A percentile compares a stretch with the other conserved stretches of the same genome.
Evolutionary conservation across 2,329 filamentous ascomycete species (phyloP).

Genomic region (Scedosporium apiospermum): DNA sequence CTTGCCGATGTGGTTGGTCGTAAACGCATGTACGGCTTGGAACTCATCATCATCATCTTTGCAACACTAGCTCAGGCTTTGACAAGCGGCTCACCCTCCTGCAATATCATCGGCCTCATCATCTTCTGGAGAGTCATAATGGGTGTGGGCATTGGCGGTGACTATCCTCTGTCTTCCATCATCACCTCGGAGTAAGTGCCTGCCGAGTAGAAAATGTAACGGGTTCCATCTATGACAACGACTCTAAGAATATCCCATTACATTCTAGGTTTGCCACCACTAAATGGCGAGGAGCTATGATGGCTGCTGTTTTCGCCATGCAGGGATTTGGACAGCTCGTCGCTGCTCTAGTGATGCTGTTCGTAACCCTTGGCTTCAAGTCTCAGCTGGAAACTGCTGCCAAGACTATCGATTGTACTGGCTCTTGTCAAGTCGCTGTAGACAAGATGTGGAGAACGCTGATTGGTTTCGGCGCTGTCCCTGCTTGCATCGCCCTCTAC

Average conservation of each 20-base stretch:
- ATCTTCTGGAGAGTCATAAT: conserved; percentile 78
- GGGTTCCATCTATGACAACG: too few species aligned
- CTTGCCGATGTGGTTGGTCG: conserved; percentile 70
- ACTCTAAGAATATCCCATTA: too few species aligned
- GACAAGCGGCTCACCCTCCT: conserved; percentile 50
- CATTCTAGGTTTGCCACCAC: conserved; percentile 55
- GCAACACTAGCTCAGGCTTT: conserved; percentile 65
- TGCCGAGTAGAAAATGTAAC: conserved; percentile 8
- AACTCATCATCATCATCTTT: conserved; percentile 72
- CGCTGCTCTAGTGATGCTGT: conserved; percentile 66
- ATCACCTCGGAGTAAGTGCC: conserved; percentile 65
- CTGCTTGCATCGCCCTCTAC: too few species aligned
- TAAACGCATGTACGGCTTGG: conserved; percentile 64
- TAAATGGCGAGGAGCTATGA: conserved; percentile 79
- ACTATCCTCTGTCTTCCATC: conserved; percentile 73
- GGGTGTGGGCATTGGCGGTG: conserved; percentile 36
- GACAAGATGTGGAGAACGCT: too few species aligned
- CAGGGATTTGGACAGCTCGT: conserved; percentile 74
- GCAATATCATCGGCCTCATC: conserved; percentile 55
- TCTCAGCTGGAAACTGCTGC: conserved; percentile 44
- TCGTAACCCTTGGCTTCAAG: conserved; percentile 64
- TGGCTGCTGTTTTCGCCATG: conserved; percentile 80
- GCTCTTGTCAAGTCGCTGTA: conserved; percentile 17
- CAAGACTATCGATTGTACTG: conserved; percentile 42
- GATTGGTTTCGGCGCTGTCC: too few species aligned